Base-by-base conservation (phyloP, 116 monocot genomes). In the Dioscorea cayenensis region DNA sequence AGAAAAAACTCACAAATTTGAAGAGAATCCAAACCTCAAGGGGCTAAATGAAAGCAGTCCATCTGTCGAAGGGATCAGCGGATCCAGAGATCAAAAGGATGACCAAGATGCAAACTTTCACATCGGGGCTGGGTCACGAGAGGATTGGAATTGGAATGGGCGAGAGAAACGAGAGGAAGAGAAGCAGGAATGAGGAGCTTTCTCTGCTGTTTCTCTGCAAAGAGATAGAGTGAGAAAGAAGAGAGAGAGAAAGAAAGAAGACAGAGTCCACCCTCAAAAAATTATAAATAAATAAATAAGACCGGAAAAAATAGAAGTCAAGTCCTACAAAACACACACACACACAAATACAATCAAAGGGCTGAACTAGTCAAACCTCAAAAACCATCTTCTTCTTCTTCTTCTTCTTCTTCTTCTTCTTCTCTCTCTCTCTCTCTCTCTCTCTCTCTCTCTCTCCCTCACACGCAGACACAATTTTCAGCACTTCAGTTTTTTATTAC, bases 311-410 rank as follows among this genome's bases (percentile, higher is more conserved):
- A 28, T 19, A 28, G 22, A 17, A 43, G 43, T 43, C 43, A 43
- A 7, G 9, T 38, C 21, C 16, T 21, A 63, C 62, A 12, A 3
- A 67, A 55, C 37, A 66, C 75, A 75, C 67, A 43, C 67, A 67
- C 58, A 14, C 75, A 75, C 67, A 43, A 61, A 67, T 37, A 14
- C 16, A 66, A 6, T 35, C 52, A 65, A 36, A 61, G 66, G 37
- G n/a, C 58, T 59, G 70, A 74, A 60, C 70, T 28, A 61, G 78
- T 82, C 78, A 82, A 75, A 78, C 66, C 70, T 73, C 25, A 25
- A 25, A 25, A 71, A 66, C 18, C n/a, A n/a, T n/a, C n/a, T 10
- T 43, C 43, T 12, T 43, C 43, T 10, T 43, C 38, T 38, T 38
- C 9, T 9, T 38, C 38, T 38, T n/a, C n/a, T 10, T 43, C 43